Base-by-base conservation (phyloP, 768 basidiomycete species). In the button mushroom (Agaricus bisporus) region DNA sequence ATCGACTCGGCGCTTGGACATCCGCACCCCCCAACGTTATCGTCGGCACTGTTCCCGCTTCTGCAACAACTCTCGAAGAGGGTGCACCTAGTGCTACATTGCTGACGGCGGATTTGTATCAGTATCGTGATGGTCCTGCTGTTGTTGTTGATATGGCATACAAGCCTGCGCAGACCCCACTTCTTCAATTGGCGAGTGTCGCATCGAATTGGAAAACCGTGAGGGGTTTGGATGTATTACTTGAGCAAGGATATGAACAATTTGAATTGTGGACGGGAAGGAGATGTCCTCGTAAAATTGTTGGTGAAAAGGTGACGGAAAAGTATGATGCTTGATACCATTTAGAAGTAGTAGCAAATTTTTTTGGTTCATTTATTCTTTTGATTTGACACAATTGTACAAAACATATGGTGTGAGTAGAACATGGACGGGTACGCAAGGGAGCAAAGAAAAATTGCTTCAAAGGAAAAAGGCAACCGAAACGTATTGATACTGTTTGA, bases 71-170 rank as follows among this genome's bases (percentile, higher is more conserved):
- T 66, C 71, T 48, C 50, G 63, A 49, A 14, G 57, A 63, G 4
- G 56, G 51, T 37, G 39, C 58, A 7, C 55, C 62, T 12, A 65
- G 66, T 17, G 68, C 72, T 10, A 68, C 91, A 15, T 66, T 72
- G 36, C 73, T 95, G 11, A 77, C 88, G 2, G 52, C 59, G 7
- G 69, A 73, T 11, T 63, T 97, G 18, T 86, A 92, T 59, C 66
- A 69, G 1, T 77, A 79, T 57, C 67, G 64, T 8, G 66, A 70
- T 41, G 74, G 79, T 0, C 72, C 72, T 1, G 73, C 75, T n/a
- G 86, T 86, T 1, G 86, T 94, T 10, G 77, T 98, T 10, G 97
- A 99, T 61, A 89, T 97, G 87, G 93, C 95, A 17, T 98, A 98
- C 67, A 86, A 86, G 60, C 97, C 95, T 0, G 80, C 85, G 3